Percentiles rank a stretch among this genome's conserved stretches.
These are phyloP conservation scores for Fraxinus sp. DNA, from an alignment of 305 asterid species.

Conservation along the genomic window DNA sequence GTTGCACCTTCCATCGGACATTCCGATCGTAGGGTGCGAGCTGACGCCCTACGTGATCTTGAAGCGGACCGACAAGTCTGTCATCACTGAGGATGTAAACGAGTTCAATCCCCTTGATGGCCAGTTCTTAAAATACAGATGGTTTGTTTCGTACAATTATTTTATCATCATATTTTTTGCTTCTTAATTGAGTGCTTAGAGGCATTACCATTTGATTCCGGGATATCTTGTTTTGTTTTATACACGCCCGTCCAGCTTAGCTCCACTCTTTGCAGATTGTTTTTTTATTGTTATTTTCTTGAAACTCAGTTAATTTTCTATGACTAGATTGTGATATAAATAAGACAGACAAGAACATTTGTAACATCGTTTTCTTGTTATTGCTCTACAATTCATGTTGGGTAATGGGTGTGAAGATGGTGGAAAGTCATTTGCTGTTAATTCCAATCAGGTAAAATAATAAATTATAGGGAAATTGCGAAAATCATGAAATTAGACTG, in stretches of 20 bases:
- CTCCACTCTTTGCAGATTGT: background rate
- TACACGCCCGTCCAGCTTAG: conserved; percentile 1
- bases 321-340: background rate
- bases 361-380: background rate
- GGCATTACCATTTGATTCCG: background rate
- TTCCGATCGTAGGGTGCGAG: conserved; percentile 77
- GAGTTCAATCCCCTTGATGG: conserved; percentile 62
- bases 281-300: conserved; percentile 13
- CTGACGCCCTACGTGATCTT: conserved; percentile 62
- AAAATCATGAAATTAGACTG: background rate
- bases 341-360: background rate
- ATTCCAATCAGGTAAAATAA: background rate
- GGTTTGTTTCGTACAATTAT: conserved; percentile 37
- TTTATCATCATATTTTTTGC: background rate
- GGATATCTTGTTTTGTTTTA: background rate
- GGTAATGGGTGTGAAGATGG: background rate
- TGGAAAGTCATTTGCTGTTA: background rate
- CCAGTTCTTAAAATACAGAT: conserved; percentile 60
- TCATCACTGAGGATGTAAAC: conserved; percentile 53
- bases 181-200: background rate
- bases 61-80: conserved; percentile 57
- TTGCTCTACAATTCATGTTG: background rate
- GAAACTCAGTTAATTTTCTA: background rate
- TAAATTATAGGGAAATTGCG: background rate
- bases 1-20: conserved; percentile 78